A percentile compares a stretch with the other conserved stretches of the same genome.
These are phyloP conservation scores for Pleurotus eryngii DNA, from an alignment of 768 basidiomycete species.

Conservation along the genomic window DNA sequence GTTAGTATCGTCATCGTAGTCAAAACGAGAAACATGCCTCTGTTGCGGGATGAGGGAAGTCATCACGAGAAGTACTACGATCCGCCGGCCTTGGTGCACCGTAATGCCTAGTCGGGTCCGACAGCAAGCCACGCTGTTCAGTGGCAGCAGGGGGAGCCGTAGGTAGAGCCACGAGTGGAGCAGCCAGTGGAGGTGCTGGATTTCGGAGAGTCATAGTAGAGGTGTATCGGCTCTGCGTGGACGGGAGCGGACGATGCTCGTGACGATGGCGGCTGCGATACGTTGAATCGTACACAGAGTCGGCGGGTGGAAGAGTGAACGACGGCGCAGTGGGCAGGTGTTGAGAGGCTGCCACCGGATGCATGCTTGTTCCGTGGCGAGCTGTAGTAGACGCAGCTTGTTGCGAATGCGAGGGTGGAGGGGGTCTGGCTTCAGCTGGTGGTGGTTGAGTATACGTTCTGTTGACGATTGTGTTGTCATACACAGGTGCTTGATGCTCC, in stretches of 20 bases:
- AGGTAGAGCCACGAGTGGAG: too few relatives aligned
- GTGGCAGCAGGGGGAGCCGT: not conserved
- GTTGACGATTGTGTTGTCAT: not conserved
- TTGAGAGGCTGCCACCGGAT: not conserved
- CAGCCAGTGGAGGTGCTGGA: too few relatives aligned
- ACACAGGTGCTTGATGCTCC: not conserved
- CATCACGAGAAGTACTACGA: too few relatives aligned
- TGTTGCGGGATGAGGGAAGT: too few relatives aligned
- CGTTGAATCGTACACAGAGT: not conserved
- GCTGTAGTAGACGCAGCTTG: too few relatives aligned
- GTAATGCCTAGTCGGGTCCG: not conserved
- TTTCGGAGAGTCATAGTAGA: not conserved
- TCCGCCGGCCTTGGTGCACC: not conserved
- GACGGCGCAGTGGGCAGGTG: not conserved
- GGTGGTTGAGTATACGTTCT: not conserved
- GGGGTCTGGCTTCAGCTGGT: not conserved
- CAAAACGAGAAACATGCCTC: too few relatives aligned
- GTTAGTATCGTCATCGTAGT: too few relatives aligned
- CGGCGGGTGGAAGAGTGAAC: not conserved
- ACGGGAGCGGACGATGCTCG: not conserved
- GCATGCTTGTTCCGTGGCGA: not conserved
- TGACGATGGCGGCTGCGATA: not conserved
- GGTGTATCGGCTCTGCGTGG: not conserved
- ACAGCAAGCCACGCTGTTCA: not conserved
- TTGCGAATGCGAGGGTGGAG: not conserved